Base-by-base conservation (phyloP, 2,329 filamentous ascomycete genomes). In the Ceratocystis eucalypticola region DNA sequence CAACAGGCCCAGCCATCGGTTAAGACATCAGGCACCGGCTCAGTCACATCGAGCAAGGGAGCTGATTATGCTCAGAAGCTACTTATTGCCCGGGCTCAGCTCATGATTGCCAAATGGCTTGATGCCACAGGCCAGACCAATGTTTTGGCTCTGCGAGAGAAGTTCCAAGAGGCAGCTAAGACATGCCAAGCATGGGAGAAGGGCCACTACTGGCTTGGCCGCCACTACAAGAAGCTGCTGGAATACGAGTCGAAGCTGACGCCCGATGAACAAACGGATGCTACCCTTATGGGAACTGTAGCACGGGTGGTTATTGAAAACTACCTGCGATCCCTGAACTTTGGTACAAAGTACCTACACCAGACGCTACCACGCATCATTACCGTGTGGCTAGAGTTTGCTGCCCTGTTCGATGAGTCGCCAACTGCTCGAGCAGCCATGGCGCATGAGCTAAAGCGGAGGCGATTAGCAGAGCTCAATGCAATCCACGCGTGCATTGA, bases 81-180 rank as follows among this genome's bases (percentile, higher is more conserved):
- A 46, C 76, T 91, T 57, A 84, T 83, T n/a, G 87, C 86, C 5
- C 82, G 91, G 74, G 92, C 94, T 28, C 87, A 96, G 72, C 80
- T 99, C 7, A 80, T 97, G 45, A 83, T 96, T 30, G 94, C 94
- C 12, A 97, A 96, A 74, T 99, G 95, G 95, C 86, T 96, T 33
- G 95, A 97, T 73, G 87, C 83, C 66, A 89, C 93, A n/a, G 94
- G 94, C 4, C 93, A 97, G 74, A 96, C 91, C 1, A 89, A 96
- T 72, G 89, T 90, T 3, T 82, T 85, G 57, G 85, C 89, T 3
- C 82, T 97, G 69, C 85, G 90, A 59, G 82, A 86, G 65, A 89
- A 90, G 72, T 99, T 96, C 71, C 87, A 91, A 69, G 84, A 88
- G 70, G 92, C 92, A 0, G 84, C 88, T n/a, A 86, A 83, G 72